A percentile compares a stretch with the other conserved stretches of the same genome.
Evolutionary conservation across 371 early-diverging fungal genomes (phyloP).

Genomic region (Mortierella sp.): DNA sequence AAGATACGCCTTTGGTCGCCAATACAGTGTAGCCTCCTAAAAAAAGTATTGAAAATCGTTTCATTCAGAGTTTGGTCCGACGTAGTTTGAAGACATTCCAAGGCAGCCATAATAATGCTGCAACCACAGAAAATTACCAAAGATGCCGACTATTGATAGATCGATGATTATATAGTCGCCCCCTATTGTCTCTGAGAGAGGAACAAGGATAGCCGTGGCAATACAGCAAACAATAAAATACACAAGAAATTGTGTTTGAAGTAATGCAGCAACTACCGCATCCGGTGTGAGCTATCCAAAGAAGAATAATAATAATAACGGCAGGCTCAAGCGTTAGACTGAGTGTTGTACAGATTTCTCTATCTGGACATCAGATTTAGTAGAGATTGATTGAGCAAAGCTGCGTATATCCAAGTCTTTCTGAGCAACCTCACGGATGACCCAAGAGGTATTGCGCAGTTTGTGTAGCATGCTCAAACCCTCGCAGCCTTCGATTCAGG

Average conservation of each 20-base stretch:
- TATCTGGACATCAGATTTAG: not conserved
- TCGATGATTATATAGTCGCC: conserved; percentile 73
- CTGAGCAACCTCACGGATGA: not conserved
- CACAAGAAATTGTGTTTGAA: conserved; percentile 66
- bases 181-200: conserved; percentile 67
- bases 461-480: too few relatives aligned
- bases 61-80: not conserved
- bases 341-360: too few relatives aligned
- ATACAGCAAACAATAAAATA: conserved; percentile 66
- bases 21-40: conserved; percentile 84
- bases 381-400: not conserved
- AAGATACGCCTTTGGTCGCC: conserved; percentile 79
- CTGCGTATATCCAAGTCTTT: too few relatives aligned
- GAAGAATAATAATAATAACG: too few relatives aligned
- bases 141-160: conserved; percentile 75
- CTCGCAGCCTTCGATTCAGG: too few relatives aligned
- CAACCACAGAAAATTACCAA: conserved; percentile 59
- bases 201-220: conserved; percentile 55
- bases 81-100: not conserved
- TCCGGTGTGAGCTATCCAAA: conserved; percentile 68
- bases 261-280: conserved; percentile 66
- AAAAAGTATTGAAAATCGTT: not conserved
- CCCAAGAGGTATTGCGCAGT: too few relatives aligned
- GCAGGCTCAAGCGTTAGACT: too few relatives aligned
- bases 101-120: not conserved